Conservation (phyloP, 768 basidiomycete genomes). For the Suillus occidentalis region DNA sequence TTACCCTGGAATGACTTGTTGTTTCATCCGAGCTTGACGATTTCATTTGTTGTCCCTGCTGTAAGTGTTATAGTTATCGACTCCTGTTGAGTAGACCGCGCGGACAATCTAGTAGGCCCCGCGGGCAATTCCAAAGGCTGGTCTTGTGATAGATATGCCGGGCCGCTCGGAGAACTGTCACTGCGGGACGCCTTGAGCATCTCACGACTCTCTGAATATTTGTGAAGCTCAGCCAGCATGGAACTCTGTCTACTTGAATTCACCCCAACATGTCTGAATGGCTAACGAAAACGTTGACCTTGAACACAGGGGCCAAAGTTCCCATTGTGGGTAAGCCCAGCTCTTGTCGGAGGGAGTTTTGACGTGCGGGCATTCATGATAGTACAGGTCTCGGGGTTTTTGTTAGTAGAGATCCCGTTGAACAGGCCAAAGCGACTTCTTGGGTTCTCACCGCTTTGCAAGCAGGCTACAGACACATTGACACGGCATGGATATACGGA, state of each 20-base stretch:
- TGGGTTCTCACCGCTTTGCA: constrained; percentile 13
- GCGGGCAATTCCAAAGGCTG: constrained; percentile 1
- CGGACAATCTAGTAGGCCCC: not conserved
- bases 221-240: not conserved
- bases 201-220: not conserved
- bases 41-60: not conserved
- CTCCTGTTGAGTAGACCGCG: not conserved
- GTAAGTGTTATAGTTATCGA: not conserved
- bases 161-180: not conserved
- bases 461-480: constrained; percentile 50
- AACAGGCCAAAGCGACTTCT: constrained; percentile 1
- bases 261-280: constrained; percentile 1
- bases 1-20: not conserved
- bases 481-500: constrained; percentile 26
- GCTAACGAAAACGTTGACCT: constrained; percentile 14
- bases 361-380: not conserved
- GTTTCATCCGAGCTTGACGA: not conserved
- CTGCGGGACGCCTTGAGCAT: not conserved
- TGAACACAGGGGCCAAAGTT: constrained; percentile 29
- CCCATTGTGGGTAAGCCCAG: constrained; percentile 27
- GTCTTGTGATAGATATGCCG: not conserved
- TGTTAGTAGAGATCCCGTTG: constrained; percentile 5
- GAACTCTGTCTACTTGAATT: not conserved
- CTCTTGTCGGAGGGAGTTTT: constrained; percentile 16
- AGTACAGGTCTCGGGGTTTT: constrained; percentile 5